Evolutionary conservation across 2,329 filamentous ascomycete genomes (phyloP), one percentile per base, ranked within the genome.

Genomic region (Akanthomyces muscarius): DNA sequence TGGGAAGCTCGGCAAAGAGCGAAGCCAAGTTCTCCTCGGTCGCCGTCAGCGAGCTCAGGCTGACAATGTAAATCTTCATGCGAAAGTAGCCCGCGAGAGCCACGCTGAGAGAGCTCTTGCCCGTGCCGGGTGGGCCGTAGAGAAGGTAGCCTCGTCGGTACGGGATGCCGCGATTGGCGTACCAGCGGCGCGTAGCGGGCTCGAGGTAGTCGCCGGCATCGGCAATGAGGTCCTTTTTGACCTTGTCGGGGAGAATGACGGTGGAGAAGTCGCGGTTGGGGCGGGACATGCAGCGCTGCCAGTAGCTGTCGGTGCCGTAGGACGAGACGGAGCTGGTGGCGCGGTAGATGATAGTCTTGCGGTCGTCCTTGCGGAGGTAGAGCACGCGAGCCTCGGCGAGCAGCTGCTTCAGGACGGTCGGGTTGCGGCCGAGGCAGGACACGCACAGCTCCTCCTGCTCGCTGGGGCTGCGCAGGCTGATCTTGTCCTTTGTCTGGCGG

Each of bases 121-220:
- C 90, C 0, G 90, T 93, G 36, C 91, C 90, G 0, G 90, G 90
- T 0, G 91, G 90, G 0, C 92, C 92, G 66, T 93, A 81, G 18
- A 96, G 85, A 0, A 96, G 83, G 70, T 95, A 96, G 0, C 92
- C 92, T 5, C 92, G 83, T 16, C 92, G 85, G 72, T 96, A 96
- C 0, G 92, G 92, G 36, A 96, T 94, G 0, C 92, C 92, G 7
- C 91, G 83, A 67, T 91, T 89, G 0, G 88, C 82, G 71, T 97
- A 96, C 91, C 91, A 96, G n/a, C 86, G 81, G 51, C 84, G 80
- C 0, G 86, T 89, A 14, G 78, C 74, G 0, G 86, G 86, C 65
- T 85, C 78, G 42, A 89, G 80, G 69, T 89, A 89, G 68, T 89
- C 85, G 30, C 78, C 78, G 38, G 87, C 81, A 68, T 89, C 87